A percentile compares a stretch with the other conserved stretches of the same genome.
Evolutionary conservation across 306 rosid species (phyloP).

Genomic region (Vigna hirtella): DNA sequence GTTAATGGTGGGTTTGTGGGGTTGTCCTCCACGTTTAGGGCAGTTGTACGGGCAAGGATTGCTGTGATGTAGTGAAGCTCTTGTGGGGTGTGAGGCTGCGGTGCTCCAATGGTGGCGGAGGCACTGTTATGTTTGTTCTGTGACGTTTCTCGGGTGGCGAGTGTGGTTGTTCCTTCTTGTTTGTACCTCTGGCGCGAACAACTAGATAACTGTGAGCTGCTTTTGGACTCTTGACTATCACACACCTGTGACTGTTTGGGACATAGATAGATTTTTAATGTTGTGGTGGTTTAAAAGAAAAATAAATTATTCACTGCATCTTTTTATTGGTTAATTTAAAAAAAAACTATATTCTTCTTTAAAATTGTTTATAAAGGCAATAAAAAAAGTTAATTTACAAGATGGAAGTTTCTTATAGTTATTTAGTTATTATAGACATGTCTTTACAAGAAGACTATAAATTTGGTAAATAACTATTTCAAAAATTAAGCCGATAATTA

Average conservation of each 20-base stretch:
- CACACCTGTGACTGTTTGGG: slow-evolving; percentile 44
- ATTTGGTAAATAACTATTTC: not conserved
- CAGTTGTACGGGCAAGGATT: slow-evolving; percentile 55
- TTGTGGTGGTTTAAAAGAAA: not conserved
- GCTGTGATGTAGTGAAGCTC: slow-evolving; percentile 62
- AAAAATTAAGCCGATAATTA: not conserved
- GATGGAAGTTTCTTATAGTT: no score
- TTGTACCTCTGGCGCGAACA: slow-evolving; percentile 64
- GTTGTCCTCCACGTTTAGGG: slow-evolving; percentile 41
- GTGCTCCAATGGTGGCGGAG: slow-evolving; percentile 43
- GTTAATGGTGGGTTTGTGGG: not conserved
- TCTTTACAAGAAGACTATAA: not conserved
- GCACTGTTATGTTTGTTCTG: slow-evolving; percentile 45
- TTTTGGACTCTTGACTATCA: slow-evolving; percentile 56
- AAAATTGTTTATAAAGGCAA: not conserved
- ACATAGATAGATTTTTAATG: not conserved
- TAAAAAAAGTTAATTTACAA: not conserved
- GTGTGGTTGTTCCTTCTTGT: slow-evolving; percentile 56
- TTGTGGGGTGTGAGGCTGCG: slow-evolving; percentile 34
- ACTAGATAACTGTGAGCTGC: slow-evolving; percentile 65
- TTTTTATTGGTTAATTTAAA: no score
- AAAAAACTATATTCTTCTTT: not conserved
- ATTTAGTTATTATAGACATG: no score
- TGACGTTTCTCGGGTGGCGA: slow-evolving; percentile 47
- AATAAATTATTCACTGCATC: not conserved